phyloP scores from a whole-genome alignment of 2,329 filamentous ascomycete species.

The Pseudocercospora eumusae region DNA sequence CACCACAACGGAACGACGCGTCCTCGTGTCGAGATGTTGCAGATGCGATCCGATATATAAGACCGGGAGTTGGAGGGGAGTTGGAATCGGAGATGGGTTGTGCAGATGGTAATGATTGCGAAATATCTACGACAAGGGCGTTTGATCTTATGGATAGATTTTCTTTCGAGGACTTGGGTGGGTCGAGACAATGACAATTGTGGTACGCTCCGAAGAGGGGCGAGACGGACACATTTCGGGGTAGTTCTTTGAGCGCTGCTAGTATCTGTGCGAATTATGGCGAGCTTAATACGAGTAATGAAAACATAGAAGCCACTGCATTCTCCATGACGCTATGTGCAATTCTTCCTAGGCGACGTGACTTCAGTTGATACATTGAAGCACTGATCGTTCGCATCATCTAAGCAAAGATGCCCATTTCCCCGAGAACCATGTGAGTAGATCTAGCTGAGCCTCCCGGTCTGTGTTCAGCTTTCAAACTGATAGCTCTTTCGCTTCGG shows the following conservation, averaged over 20 bases:
- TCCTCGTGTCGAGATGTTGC: slow-evolving; percentile 46
- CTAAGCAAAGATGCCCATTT: too few species aligned
- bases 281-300: background rate
- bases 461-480: too few species aligned
- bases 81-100: slow-evolving; percentile 49
- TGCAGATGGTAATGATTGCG: slow-evolving; percentile 43
- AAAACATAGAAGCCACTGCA: background rate
- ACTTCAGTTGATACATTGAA: too few species aligned
- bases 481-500: too few species aligned
- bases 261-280: background rate
- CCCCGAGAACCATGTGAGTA: too few species aligned
- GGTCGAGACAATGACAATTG: slow-evolving; percentile 3
- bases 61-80: slow-evolving; percentile 41
- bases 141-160: slow-evolving; percentile 51
- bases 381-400: too few species aligned
- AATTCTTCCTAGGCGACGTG: background rate
- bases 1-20: background rate
- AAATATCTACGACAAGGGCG: slow-evolving; percentile 47
- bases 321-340: background rate
- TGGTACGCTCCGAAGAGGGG: background rate
- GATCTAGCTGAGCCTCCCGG: too few species aligned
- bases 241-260: background rate
- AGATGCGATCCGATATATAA: slow-evolving; percentile 50
- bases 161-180: background rate
- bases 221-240: background rate